A percentile compares a stretch with the other conserved stretches of the same genome.
phyloP scores from a whole-genome alignment of 768 basidiomycete genomes.

The Boletus rubescentipes region DNA sequence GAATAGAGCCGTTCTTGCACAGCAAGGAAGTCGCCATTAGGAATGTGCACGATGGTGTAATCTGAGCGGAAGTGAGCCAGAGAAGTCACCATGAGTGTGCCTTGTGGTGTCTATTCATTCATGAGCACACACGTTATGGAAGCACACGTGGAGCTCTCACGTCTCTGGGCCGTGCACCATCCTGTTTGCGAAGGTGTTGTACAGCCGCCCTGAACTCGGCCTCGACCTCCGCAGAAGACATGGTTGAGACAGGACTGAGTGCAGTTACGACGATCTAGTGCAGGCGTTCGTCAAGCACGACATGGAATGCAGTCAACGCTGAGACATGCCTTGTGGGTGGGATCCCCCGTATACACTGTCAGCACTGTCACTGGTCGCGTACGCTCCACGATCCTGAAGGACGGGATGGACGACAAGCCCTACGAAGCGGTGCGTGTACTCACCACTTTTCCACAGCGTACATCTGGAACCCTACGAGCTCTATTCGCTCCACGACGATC shows the following conservation, averaged over 20 bases:
- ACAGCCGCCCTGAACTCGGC: conserved; percentile 62
- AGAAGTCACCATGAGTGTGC: conserved; percentile 77
- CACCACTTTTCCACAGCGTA: conserved; percentile 89
- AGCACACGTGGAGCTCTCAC: conserved; percentile 31
- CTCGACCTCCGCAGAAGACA: conserved; percentile 45
- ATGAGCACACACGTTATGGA: conserved; percentile 5
- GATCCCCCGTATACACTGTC: conserved; percentile 76
- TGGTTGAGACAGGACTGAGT: conserved; percentile 44
- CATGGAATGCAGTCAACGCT: background rate
- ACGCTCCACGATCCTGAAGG: conserved; percentile 63
- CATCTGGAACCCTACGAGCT: conserved; percentile 65
- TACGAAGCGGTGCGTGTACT: conserved; percentile 11
- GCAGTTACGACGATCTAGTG: conserved; percentile 59
- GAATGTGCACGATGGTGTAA: conserved; percentile 80
- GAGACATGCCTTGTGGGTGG: conserved; percentile 55
- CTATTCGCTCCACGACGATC: conserved; percentile 46
- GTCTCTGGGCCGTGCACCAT: conserved; percentile 73
- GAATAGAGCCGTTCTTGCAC: conserved; percentile 68
- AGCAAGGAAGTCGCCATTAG: conserved; percentile 60
- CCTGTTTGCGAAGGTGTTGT: conserved; percentile 55
- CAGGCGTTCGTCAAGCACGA: conserved; percentile 14
- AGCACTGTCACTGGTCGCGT: conserved; percentile 59
- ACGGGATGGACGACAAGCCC: background rate
- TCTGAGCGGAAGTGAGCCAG: conserved; percentile 87
- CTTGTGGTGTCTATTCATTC: conserved; percentile 52